phyloP scores from a whole-genome alignment of 2,329 filamentous ascomycete species.

The Balansia obtecta region DNA sequence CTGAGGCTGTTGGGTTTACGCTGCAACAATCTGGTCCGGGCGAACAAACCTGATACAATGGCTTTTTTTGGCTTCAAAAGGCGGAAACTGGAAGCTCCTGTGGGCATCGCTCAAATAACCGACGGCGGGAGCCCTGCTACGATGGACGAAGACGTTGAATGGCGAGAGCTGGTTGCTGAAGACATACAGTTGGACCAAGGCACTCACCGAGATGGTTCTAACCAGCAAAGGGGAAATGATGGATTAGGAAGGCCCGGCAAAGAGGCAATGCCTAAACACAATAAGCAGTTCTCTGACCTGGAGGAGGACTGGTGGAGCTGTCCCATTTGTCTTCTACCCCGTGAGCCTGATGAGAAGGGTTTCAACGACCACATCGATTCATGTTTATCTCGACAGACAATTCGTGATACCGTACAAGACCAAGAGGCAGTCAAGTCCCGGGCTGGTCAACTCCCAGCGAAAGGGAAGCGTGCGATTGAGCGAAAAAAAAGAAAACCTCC shows the following conservation, averaged over 20 bases:
- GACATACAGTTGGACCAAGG: slow-evolving; percentile 11
- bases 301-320: slow-evolving; percentile 62
- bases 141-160: slow-evolving; percentile 30
- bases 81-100: slow-evolving; percentile 10
- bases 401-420: slow-evolving; percentile 66
- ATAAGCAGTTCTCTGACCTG: slow-evolving; percentile 15
- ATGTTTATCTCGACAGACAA: slow-evolving; percentile 76
- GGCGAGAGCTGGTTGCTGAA: slow-evolving; percentile 58
- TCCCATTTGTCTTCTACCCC: slow-evolving; percentile 72
- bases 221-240: background rate
- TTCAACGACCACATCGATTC: slow-evolving; percentile 93
- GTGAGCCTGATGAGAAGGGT: slow-evolving; percentile 56
- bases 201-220: background rate
- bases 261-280: slow-evolving; percentile 36
- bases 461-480: slow-evolving; percentile 21
- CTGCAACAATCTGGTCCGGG: slow-evolving; percentile 77
- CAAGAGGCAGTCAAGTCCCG: slow-evolving; percentile 16
- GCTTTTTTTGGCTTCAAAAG: slow-evolving; percentile 62
- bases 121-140: slow-evolving; percentile 22
- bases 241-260: slow-evolving; percentile 29
- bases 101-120: slow-evolving; percentile 9
- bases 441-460: slow-evolving; percentile 24
- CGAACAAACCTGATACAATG: slow-evolving; percentile 65
- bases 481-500: slow-evolving; percentile 27
- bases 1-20: slow-evolving; percentile 79